Evolutionary conservation across 768 basidiomycete species (phyloP).

Genomic region (Hortiboletus flavorubellus): DNA sequence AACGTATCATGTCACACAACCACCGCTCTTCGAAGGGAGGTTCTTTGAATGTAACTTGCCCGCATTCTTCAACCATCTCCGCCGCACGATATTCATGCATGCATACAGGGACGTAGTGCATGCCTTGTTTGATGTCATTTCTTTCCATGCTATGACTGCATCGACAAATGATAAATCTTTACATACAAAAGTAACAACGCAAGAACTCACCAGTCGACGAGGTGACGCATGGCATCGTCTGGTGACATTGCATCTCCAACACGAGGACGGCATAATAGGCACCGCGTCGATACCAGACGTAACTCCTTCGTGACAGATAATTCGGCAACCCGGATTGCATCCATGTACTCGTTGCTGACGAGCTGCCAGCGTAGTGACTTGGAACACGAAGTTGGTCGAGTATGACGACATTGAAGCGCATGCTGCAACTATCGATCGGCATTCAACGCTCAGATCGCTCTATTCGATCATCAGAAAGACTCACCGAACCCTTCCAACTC

Average conservation of each 20-base stretch:
- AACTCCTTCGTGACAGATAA: too few relatives aligned
- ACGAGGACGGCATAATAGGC: neutral
- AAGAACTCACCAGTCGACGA: neutral
- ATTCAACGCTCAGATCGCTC: neutral
- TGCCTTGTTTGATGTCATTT: neutral
- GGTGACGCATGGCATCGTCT: neutral
- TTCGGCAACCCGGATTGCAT: neutral
- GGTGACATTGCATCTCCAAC: neutral
- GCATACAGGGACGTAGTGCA: neutral
- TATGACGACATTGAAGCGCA: neutral
- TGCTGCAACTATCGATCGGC: neutral
- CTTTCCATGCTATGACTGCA: neutral
- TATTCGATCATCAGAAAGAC: neutral
- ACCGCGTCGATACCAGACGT: neutral
- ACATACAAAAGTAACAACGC: neutral
- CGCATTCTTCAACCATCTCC: neutral
- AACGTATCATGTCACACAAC: too few relatives aligned
- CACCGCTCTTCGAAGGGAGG: too few relatives aligned
- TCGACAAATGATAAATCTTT: neutral
- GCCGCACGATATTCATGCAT: neutral
- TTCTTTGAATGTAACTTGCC: too few relatives aligned
- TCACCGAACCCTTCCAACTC: neutral
- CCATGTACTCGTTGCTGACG: neutral
- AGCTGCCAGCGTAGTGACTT: neutral
- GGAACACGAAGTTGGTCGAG: fast-evolving